Base-by-base conservation (phyloP, 2,329 filamentous ascomycete genomes). In the Curvularia verruculosa region DNA sequence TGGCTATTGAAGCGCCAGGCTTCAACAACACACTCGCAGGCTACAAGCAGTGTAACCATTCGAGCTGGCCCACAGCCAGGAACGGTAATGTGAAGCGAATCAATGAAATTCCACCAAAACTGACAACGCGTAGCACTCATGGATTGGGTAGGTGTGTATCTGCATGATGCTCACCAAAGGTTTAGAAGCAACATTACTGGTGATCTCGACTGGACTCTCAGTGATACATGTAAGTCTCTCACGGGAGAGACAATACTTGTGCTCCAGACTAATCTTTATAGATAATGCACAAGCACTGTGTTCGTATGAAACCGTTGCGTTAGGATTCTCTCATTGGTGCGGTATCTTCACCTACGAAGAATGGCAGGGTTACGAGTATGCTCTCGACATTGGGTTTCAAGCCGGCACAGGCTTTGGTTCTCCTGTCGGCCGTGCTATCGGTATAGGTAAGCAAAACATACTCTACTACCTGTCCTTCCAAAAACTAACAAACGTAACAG, bases 251-350 rank as follows among this genome's bases (percentile, higher is more conserved):
- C 10, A 5, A 8, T 10, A n/a, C 2, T 15, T 31, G 6, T 1
- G 6, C 18, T 29, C 18, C 23, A 24, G n/a, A 46, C 43, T 46
- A 19, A 46, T 15, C 12, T 4, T 15, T 19, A 82, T 19, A 73
- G 70, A 87, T 69, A 83, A 88, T 52, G 91, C 89, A 0, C 89
- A 92, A 73, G 87, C 81, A 3, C 81, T 92, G 71, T 93, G 90
- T 65, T 86, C 89, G 0, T 93, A 92, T 68, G 90, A 93, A 74
- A 91, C 88, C 0, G 84, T 91, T n/a, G 86, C 88, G 1, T 87
- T 89, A 57, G 90, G 90, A 21, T 92, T 87, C 78, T 90, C 87
- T 64, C 82, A 81, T 9, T 93, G 90, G 78, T 93, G 90, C 70
- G 79, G 85, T 23, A 81, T 93, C 3, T 93, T 92, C 71, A 91